These are phyloP conservation scores for Dittrichia graveolens DNA, from an alignment of 129 eudicot genomes.

Conservation along the genomic window DNA sequence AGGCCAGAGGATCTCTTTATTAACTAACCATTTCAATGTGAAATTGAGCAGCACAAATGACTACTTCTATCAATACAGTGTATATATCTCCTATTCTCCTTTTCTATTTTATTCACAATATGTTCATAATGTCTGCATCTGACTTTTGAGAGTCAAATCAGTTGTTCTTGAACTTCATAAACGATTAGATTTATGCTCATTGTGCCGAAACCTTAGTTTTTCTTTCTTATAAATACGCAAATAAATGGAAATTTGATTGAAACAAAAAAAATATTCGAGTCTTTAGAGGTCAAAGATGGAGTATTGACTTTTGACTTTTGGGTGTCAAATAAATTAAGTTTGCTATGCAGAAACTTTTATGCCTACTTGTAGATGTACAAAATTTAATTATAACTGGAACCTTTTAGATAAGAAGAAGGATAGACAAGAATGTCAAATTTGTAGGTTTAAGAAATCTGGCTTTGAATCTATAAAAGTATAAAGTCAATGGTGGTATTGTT, in stretches of 20 bases:
- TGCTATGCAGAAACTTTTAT: background rate
- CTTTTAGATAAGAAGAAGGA: background rate
- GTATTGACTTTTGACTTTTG: background rate
- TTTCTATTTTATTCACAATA: background rate
- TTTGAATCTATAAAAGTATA: background rate
- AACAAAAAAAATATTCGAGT: too few species aligned
- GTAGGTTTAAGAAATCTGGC: background rate
- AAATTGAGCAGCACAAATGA: conserved; percentile 36
- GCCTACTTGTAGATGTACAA: background rate
- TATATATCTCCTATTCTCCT: background rate
- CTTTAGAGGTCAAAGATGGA: too few species aligned
- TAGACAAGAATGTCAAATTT: background rate
- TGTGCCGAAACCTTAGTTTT: background rate
- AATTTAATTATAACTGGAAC: background rate
- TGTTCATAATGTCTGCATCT: background rate
- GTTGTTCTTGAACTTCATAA: background rate
- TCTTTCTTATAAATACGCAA: too few species aligned
- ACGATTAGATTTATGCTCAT: background rate
- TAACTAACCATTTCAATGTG: conserved; percentile 58
- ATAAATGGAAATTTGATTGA: too few species aligned
- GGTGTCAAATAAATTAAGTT: background rate
- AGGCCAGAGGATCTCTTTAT: conserved; percentile 40
- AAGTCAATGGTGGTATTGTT: background rate
- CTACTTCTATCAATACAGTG: conserved; percentile 55
- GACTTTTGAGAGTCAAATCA: conserved; percentile 1